phyloP scores from a whole-genome alignment of 2,329 filamentous ascomycete species.

The Trichoderma koningiopsis region DNA sequence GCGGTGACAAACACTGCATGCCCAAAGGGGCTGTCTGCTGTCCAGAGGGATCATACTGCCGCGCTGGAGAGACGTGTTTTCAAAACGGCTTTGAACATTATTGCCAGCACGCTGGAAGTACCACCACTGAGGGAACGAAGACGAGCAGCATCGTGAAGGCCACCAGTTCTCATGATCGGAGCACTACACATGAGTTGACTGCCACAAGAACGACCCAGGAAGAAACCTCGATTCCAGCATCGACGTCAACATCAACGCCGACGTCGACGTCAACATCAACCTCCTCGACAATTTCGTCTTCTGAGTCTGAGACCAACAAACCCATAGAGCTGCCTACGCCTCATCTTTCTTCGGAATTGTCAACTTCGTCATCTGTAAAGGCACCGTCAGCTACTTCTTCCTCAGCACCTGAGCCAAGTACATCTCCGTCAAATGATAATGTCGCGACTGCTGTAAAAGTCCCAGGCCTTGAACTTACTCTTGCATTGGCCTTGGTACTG shows the following conservation, averaged over 20 bases:
- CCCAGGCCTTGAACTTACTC: not conserved
- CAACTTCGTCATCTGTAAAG: not conserved
- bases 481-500: not conserved
- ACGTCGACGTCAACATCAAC: not conserved
- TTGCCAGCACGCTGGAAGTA: not conserved
- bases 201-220: not conserved
- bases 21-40: not conserved
- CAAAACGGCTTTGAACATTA: conserved; percentile 1
- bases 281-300: not conserved
- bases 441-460: not conserved
- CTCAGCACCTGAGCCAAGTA: not conserved
- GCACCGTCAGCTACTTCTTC: not conserved
- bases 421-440: not conserved
- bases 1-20: conserved; percentile 13
- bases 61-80: conserved; percentile 1
- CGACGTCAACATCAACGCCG: not conserved
- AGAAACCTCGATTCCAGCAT: not conserved
- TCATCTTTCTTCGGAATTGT: not conserved
- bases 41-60: not conserved
- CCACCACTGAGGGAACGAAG: not conserved
- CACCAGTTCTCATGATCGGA: not conserved
- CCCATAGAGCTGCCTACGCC: not conserved
- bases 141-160: not conserved
- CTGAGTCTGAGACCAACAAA: not conserved
- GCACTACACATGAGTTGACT: not conserved